These are phyloP conservation scores for Fraxinus platypoda DNA, from an alignment of 305 asterid genomes.

Conservation along the genomic window DNA sequence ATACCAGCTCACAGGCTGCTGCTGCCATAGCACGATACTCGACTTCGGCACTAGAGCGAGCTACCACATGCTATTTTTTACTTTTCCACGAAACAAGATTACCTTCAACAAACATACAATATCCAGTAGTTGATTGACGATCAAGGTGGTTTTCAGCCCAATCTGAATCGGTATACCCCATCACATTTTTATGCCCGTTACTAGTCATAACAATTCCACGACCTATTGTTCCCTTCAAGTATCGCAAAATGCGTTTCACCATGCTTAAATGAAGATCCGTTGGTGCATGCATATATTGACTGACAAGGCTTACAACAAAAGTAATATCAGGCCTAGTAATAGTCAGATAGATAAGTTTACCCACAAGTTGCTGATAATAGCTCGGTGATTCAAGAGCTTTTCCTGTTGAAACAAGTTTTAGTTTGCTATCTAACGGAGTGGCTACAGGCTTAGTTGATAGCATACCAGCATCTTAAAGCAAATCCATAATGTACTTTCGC, in stretches of 20 bases:
- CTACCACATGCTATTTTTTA: not conserved
- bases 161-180: not conserved
- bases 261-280: not conserved
- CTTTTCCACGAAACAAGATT: not conserved
- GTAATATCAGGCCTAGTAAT: not conserved
- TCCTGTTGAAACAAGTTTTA: not conserved
- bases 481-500: not conserved
- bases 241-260: not conserved
- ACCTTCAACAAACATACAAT: not conserved
- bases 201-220: not conserved
- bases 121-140: not conserved
- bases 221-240: no score
- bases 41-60: not conserved
- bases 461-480: not conserved
- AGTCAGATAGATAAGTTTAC: not conserved
- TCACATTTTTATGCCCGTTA: not conserved
- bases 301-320: not conserved
- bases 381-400: not conserved
- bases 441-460: not conserved
- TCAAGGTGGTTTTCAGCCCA: not conserved
- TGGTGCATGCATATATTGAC: not conserved
- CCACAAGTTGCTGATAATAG: not conserved
- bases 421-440: conserved; percentile 1
- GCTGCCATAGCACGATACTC: not conserved
- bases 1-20: not conserved